Evolutionary conservation across 2,329 filamentous ascomycete species (phyloP).

Genomic region (Chaetomium strumarium): DNA sequence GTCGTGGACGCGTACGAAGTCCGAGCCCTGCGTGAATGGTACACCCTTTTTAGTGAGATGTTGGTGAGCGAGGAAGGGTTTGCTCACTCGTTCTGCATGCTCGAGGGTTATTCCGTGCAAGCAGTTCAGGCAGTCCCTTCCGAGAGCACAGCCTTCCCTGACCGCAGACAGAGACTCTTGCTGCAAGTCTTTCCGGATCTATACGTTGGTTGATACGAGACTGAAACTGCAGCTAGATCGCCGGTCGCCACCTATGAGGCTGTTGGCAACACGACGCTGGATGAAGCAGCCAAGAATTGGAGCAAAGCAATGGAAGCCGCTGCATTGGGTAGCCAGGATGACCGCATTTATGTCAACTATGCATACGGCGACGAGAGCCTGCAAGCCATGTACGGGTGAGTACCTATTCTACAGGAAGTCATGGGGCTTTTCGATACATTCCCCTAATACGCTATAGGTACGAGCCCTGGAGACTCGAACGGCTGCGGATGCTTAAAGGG

Average conservation of each 20-base stretch:
- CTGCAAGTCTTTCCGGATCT: constrained; percentile 24
- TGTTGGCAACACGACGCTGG: constrained; percentile 11
- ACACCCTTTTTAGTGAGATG: constrained; percentile 31
- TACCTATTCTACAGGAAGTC: no score
- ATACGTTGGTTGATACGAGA: no score
- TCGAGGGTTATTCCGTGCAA: constrained; percentile 47
- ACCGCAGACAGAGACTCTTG: constrained; percentile 41
- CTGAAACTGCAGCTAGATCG: background rate
- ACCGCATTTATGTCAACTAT: constrained; percentile 47
- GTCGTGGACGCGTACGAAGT: constrained; percentile 36
- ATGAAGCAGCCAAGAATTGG: constrained; percentile 7
- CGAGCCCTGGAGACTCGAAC: constrained; percentile 43
- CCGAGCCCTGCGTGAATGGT: constrained; percentile 27
- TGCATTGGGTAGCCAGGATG: constrained; percentile 31
- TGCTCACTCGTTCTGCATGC: constrained; percentile 41
- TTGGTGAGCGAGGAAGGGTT: constrained; percentile 26
- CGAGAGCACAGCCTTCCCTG: constrained; percentile 39
- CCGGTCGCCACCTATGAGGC: background rate
- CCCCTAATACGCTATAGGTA: constrained; percentile 10
- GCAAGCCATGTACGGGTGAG: constrained; percentile 38
- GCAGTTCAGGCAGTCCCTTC: constrained; percentile 36
- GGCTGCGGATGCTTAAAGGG: constrained; percentile 40
- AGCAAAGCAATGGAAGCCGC: constrained; percentile 7
- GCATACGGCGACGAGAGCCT: constrained; percentile 42
- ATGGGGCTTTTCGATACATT: no score